Base-by-base conservation (phyloP, 2,329 filamentous ascomycete genomes). In the Geosmithia flava region DNA sequence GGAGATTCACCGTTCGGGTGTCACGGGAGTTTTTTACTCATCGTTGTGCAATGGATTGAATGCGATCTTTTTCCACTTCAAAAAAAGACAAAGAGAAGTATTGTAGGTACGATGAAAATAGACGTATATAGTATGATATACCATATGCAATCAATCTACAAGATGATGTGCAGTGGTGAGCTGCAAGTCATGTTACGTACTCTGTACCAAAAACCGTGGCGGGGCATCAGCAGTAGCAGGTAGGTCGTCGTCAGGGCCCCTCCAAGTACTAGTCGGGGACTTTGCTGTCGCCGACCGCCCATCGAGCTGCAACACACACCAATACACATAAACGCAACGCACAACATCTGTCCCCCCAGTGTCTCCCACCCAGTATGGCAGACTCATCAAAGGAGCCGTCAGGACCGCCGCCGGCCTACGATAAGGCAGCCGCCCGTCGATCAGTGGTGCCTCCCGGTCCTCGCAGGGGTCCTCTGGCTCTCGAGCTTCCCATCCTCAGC, bases 401-500 rank as follows among this genome's bases (percentile, higher is more conserved):
- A n/a, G 70, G 73, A 30, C 63, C 69, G 19, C 69, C 71, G 30
- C 70, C 73, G 3, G 65, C 69, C 49, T 74, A 77, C 58, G 59
- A 63, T 42, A 62, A 68, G 48, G 61, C 67, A 10, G 16, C 44
- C 19, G 2, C 47, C 47, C 50, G 58, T 50, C 45, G 37, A 40
- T 30, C 46, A 27, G 8, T 27, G n/a, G 23, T 17, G n/a, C 20
- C 23, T 44, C 66, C 68, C n/a, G 55, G 66, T 46, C 33, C 33
- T 37, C 68, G 66, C 47, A 70, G 70, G 48, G 72, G 72, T 15
- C 79, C 80, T 7, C 71, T 78, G 42, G 85, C 86, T 1, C 78
- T 97, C 52, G 76, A 87, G 52, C 75, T 97, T 17, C 90, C 91
- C 16, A 82, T 89, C 49, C 71, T 98, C 50, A 78, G 78, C 57